Evolutionary conservation across 2,329 filamentous ascomycete species (phyloP).

Genomic region (Trichothecium sympodiale): DNA sequence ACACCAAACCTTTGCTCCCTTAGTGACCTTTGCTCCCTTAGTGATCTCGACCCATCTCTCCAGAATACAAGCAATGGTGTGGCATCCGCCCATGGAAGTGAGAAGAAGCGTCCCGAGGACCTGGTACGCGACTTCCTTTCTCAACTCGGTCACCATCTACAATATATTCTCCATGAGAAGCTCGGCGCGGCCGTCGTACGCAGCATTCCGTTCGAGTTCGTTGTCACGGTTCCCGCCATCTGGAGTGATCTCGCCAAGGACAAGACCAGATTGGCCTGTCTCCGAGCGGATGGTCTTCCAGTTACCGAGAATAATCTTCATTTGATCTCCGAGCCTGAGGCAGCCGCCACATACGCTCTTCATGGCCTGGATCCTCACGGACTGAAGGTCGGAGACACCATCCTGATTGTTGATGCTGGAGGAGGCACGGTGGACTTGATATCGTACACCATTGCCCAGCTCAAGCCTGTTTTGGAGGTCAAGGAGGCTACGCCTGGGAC

Average conservation of each 20-base stretch:
- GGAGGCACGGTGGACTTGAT: conserved; percentile 41
- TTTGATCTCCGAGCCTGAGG: conserved; percentile 37
- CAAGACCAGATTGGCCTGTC: conserved; percentile 32
- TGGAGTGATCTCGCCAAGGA: conserved; percentile 43
- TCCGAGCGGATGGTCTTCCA: conserved; percentile 20
- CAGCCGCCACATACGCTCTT: conserved; percentile 34
- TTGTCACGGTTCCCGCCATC: conserved; percentile 44
- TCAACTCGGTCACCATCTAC: conserved; percentile 30
- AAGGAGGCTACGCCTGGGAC: conserved; percentile 32
- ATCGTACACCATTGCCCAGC: conserved; percentile 31
- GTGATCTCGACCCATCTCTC: conserved; percentile 25
- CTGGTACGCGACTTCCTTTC: conserved; percentile 36
- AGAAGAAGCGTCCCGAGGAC: conserved; percentile 16
- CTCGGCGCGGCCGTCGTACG: conserved; percentile 29
- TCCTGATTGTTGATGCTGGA: conserved; percentile 40
- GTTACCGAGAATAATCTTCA: conserved; percentile 20
- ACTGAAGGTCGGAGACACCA: conserved; percentile 29
- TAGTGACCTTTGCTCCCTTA: too few relatives aligned
- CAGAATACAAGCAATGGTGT: conserved; percentile 18
- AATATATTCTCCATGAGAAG: conserved; percentile 28
- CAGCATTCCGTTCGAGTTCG: conserved; percentile 33
- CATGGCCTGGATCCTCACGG: conserved; percentile 26
- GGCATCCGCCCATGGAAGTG: conserved; percentile 9
- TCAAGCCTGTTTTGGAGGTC: conserved; percentile 32
- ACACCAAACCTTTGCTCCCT: too few relatives aligned